Evolutionary conservation across 257 asterid genomes (phyloP), one percentile per base, ranked within the genome.

Genomic region (Phtheirospermum japonicum): DNA sequence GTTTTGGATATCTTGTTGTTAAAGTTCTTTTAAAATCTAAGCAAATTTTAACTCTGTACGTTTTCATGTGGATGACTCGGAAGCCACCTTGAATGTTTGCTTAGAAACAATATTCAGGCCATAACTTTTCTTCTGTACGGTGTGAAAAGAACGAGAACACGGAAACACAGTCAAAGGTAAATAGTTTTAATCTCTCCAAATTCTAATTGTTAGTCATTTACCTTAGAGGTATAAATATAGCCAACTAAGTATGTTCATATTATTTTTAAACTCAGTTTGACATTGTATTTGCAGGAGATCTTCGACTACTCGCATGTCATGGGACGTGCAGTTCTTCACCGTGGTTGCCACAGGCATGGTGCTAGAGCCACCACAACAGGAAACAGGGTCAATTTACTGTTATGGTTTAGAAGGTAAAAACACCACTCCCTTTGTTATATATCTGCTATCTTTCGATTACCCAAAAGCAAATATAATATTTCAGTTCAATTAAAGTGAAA

Each of bases 301-400:
- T 83, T 83, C 34, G 99, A 92, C 66, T 85, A 84, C 70, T 39
- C 85, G 9, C 99, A 92, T 71, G 76, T 66, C 34, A 82, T 95
- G 7, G 99, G 99, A 34, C 83, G 81, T 36, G 99, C 96, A 18
- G 75, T 92, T 76, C 97, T 92, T 77, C 95, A 92, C 62, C 88
- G 91, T 64, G 99, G 99, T 63, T 90, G 99, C 68, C 97, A 89
- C 76, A 81, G 99, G 74, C 99, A 89, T 76, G 99, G 99, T 67
- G 99, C 97, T 64, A 87, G 99, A 77, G 95, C 97, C 63, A 92
- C 95, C 54, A 89, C 92, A 67, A 62, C 90, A 26, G 99, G 99
- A 54, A 80, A 83, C 54, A 82, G 99, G 76, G 80, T 82, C 20
- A 92, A 89, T 76, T 75, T 92, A 9, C 66, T 92, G 82, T 30